phyloP scores from a whole-genome alignment of 345 rosid species.

The Populus tremula region DNA sequence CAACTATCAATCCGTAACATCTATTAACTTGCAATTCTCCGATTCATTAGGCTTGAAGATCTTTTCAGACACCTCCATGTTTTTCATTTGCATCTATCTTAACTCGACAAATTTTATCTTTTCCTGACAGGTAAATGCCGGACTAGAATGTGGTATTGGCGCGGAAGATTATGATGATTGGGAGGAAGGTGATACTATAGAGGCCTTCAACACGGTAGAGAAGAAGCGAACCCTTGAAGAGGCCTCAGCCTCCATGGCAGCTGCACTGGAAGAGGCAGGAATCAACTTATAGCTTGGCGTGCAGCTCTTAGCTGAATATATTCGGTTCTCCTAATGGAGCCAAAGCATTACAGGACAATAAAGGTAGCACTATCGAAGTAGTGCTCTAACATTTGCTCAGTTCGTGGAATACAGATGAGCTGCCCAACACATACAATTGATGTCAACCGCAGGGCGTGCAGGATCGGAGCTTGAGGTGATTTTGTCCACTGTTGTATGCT shows the following conservation, averaged over 20 bases:
- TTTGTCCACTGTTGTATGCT: constrained; percentile 27
- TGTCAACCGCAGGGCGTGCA: not conserved
- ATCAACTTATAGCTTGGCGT: constrained; percentile 19
- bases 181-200: constrained; percentile 74
- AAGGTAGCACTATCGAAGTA: not conserved
- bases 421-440: constrained; percentile 5
- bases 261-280: constrained; percentile 71
- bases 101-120: not conserved
- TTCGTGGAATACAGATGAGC: not conserved
- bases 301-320: not conserved
- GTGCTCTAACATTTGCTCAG: not conserved
- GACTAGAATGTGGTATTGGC: constrained; percentile 87
- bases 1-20: not conserved
- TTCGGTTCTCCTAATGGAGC: not conserved
- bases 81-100: not conserved
- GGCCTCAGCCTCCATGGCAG: constrained; percentile 93
- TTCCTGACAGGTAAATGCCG: constrained; percentile 61
- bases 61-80: not conserved
- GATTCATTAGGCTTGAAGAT: not conserved
- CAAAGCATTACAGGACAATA: not conserved
- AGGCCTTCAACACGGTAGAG: constrained; percentile 66
- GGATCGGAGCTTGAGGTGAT: constrained; percentile 4
- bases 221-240: constrained; percentile 92
- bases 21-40: not conserved
- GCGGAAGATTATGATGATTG: constrained; percentile 63